Percentiles rank a stretch among this genome's conserved stretches.
Conservation (phyloP, 2,329 filamentous ascomycete species). For the Raffaelea deltoideospora region DNA sequence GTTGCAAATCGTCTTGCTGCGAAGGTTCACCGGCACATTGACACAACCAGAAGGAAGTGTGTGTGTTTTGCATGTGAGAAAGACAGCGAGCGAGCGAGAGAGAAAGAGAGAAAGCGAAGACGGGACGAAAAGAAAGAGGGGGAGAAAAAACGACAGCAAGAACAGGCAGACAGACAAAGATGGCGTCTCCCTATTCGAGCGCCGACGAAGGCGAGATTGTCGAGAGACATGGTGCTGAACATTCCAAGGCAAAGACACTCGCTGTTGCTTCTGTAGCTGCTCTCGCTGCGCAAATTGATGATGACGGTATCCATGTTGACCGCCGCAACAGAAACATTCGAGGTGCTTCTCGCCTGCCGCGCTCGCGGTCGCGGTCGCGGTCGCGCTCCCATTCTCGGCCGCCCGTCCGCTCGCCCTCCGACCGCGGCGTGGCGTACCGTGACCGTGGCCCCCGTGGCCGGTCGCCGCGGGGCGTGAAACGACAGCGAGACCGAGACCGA, state of each 20-base stretch:
- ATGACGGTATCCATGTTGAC: slow-evolving; percentile 78
- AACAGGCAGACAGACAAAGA: slow-evolving; percentile 9
- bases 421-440: slow-evolving; percentile 36
- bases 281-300: slow-evolving; percentile 19
- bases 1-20: slow-evolving; percentile 10
- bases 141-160: no score
- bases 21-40: not conserved
- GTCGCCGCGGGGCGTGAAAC: slow-evolving; percentile 55
- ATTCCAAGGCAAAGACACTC: slow-evolving; percentile 75
- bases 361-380: slow-evolving; percentile 36
- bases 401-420: slow-evolving; percentile 23
- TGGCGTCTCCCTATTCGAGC: slow-evolving; percentile 31
- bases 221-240: slow-evolving; percentile 46
- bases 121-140: no score
- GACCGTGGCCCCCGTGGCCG: no score
- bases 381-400: slow-evolving; percentile 18
- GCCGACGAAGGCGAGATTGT: slow-evolving; percentile 81
- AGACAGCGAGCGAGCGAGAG: no score
- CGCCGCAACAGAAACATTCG: slow-evolving; percentile 64
- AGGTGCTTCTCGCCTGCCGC: slow-evolving; percentile 41
- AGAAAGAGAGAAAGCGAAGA: no score
- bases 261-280: slow-evolving; percentile 12
- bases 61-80: no score
- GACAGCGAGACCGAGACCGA: slow-evolving; percentile 43
- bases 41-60: no score